Evolutionary conservation across 495 filamentous ascomycete genomes (phyloP), one percentile per base, ranked within the genome.

Genomic region (Evernia prunastri): DNA sequence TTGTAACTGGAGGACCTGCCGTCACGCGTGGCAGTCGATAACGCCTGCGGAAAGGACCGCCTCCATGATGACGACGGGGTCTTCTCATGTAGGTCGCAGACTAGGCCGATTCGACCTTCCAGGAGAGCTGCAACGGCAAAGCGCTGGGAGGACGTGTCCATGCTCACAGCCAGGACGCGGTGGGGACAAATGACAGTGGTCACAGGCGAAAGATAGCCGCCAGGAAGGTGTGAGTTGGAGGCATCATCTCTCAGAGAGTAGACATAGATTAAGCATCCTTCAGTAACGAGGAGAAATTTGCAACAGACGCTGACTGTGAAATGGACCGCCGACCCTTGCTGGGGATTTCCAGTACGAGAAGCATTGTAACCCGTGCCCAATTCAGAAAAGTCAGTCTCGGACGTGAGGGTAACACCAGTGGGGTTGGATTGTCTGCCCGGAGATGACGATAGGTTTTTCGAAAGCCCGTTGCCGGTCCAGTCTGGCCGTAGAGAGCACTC

Each of bases 121-220:
- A 90, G 68, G 23, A 90, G 75, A 43, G 83, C 82, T 35, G 86
- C 88, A 61, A 90, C 71, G 18, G 83, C 79, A 54, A 85, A 81
- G 61, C 77, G 78, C 12, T 80, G 65, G 9, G 74, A 78, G 29
- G 79, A 83, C 4, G 84, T 84, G 71, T 90, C 87, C 76, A 91
- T 85, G 56, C 82, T 82, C 43, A 86, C 80, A 15, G 84, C 81
- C 6, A 89, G 63, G 10, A 89, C 81, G 40, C 81, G 75, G 29
- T 75, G 70, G 36, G 85, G 86, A 67, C 87, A 90, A 33, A 78
- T 67, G n/a, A 89, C 79, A 23, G 75, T 79, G 6, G 81, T 79
- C 27, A 87, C 66, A 8, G 78, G 77, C 3, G 71, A 64, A 15
- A 88, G 58, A 63, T 72, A 65, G 10, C 70, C 43, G 49, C 74